Evolutionary conservation across 805 yeast genomes (phyloP), one percentile per base, ranked within the genome.

Genomic region (Clavispora phyllophila): DNA sequence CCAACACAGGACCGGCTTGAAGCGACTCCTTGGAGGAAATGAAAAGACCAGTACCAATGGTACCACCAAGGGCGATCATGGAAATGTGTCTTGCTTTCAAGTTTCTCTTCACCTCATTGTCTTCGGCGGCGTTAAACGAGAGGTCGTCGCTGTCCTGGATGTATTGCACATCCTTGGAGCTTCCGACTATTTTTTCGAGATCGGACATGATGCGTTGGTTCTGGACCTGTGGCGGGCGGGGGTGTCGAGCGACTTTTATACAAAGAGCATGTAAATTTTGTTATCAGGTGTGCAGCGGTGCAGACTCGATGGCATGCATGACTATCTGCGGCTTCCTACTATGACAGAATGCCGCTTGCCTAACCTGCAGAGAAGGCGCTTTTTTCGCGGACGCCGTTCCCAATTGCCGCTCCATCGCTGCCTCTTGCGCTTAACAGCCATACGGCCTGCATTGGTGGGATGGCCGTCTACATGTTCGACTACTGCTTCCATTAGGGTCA

Each of bases 11-110:
- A 18, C 91, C 91, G 13, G 86, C 81, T 25, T 65, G 55, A 24
- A 84, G 56, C 2, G 86, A 80, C 3, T 72, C 56, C 5, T 81
- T 70, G 32, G 82, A 75, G 57, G 86, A 81, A 37, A 84, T 78
- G 68, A 84, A 82, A 32, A 84, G 68, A 60, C 90, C 90, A 3
- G 89, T 82, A 54, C 90, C 90, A 47, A 84, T 82, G 26, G 89
- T 81, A 48, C 89, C 90, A 47, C 90, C 91, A 17, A 84, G 68
- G 37, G 89, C 87, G 52, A 84, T 78, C 88, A 84, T 82, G 25
- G 84, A 72, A 39, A 84, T 75, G 53, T 82, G 88, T 55, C 91
- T 70, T 15, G 81, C 76, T 58, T 81, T 80, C 45, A 84, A 64
- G 37, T 72, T 74, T 58, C 89, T 68, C 53, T 76, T 75, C 43